A percentile compares a stretch with the other conserved stretches of the same genome.
Conservation (phyloP, 371 early-diverging fungal species). For the Chytridium lagenaria region DNA sequence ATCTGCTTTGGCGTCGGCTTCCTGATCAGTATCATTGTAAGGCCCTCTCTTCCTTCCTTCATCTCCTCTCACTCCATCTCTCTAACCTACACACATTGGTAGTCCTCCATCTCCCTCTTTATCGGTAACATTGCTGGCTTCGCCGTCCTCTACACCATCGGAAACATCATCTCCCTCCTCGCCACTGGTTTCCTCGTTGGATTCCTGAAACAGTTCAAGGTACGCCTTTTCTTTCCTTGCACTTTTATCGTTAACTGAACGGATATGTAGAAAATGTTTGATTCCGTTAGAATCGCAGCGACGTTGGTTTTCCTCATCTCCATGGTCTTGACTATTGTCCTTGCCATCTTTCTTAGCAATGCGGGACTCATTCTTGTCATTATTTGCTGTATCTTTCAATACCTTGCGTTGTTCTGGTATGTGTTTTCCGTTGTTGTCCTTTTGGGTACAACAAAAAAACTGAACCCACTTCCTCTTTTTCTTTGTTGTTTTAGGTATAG, state of each 20-base stretch:
- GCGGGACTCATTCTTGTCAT: constrained; percentile 64
- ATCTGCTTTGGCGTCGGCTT: constrained; percentile 71
- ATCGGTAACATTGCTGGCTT: constrained; percentile 70
- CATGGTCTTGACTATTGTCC: constrained; percentile 66
- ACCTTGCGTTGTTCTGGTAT: constrained; percentile 81
- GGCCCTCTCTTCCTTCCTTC: constrained; percentile 15
- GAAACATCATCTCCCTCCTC: constrained; percentile 84
- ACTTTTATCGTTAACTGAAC: too few species aligned
- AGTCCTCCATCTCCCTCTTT: constrained; percentile 71
- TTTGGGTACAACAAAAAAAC: neutral
- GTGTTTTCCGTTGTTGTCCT: neutral
- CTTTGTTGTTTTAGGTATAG: constrained; percentile 48
- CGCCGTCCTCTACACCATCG: constrained; percentile 88
- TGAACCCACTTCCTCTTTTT: constrained; percentile 3
- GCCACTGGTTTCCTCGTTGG: constrained; percentile 90
- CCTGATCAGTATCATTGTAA: constrained; percentile 75
- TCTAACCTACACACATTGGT: neutral
- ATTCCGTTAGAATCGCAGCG: constrained; percentile 67
- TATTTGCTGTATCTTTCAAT: constrained; percentile 80
- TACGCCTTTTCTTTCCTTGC: constrained; percentile 42
- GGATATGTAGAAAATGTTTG: constrained; percentile 53
- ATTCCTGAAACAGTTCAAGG: constrained; percentile 81
- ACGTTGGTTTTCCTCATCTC: constrained; percentile 66
- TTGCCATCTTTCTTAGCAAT: constrained; percentile 64
- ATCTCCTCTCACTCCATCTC: constrained; percentile 15